Evolutionary conservation across 139 green algal species (phyloP).

Genomic region (Edaphochlamys debaryana): DNA sequence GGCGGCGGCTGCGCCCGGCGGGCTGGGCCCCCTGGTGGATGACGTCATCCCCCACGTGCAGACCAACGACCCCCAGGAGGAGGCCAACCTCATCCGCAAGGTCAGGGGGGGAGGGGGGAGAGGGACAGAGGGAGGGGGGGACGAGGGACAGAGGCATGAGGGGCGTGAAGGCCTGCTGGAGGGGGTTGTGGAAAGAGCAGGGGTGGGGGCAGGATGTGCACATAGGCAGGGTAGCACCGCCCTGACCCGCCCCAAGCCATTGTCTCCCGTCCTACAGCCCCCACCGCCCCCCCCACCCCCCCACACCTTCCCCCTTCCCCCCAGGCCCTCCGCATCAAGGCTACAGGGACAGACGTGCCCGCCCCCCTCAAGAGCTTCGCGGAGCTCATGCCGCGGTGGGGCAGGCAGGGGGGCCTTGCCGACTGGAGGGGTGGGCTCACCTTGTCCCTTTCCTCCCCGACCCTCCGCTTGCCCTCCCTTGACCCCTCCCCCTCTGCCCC

Average conservation of each 20-base stretch:
- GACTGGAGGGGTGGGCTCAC: slow-evolving; percentile 1
- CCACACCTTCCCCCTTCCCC: neutral
- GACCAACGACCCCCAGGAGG: slow-evolving; percentile 70
- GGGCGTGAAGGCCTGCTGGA: too few relatives aligned
- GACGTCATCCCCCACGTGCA: slow-evolving; percentile 40
- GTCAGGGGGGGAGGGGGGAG: neutral
- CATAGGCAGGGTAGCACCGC: too few relatives aligned
- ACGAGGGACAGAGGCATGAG: too few relatives aligned
- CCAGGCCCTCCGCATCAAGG: slow-evolving; percentile 30
- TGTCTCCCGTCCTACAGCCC: too few relatives aligned
- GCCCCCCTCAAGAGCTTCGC: slow-evolving; percentile 49
- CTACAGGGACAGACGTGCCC: slow-evolving; percentile 33
- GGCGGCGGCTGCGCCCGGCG: neutral
- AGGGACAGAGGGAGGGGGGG: too few relatives aligned
- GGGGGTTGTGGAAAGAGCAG: too few relatives aligned
- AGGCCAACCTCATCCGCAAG: slow-evolving; percentile 80
- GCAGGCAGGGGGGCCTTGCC: neutral
- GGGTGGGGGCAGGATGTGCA: too few relatives aligned
- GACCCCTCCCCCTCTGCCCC: neutral
- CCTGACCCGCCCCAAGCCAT: neutral
- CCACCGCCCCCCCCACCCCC: neutral
- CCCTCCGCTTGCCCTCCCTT: neutral
- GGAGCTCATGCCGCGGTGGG: slow-evolving; percentile 30
- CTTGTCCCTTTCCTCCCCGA: neutral
- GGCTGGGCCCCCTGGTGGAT: slow-evolving; percentile 15